phyloP scores from a whole-genome alignment of 306 rosid genomes.

The Vigna radiata region DNA sequence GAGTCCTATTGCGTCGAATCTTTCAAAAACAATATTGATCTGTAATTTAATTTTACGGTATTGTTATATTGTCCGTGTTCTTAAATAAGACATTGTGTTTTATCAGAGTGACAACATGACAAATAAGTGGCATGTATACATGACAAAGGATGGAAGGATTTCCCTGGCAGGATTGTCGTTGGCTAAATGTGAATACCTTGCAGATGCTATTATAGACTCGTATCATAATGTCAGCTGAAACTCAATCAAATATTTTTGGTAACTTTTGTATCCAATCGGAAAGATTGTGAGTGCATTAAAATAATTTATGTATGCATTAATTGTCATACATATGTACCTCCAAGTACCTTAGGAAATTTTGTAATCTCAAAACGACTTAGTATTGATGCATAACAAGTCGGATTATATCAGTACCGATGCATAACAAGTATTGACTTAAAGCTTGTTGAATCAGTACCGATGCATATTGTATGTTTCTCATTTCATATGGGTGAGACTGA shows the following conservation, averaged over 20 bases:
- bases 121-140: conserved; percentile 93
- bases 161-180: conserved; percentile 92
- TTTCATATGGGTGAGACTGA: conserved; percentile 5
- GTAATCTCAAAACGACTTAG: conserved; percentile 44
- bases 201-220: conserved; percentile 94
- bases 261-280: conserved; percentile 43
- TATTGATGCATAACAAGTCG: conserved; percentile 20
- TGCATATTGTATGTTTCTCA: conserved; percentile 24
- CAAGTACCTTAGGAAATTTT: conserved; percentile 44
- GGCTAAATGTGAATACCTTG: conserved; percentile 91
- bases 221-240: conserved; percentile 82
- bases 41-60: conserved; percentile 8
- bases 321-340: conserved; percentile 36
- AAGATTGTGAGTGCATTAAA: conserved; percentile 38
- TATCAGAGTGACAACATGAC: conserved; percentile 92
- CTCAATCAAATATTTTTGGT: conserved; percentile 48
- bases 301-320: conserved; percentile 42
- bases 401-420: conserved; percentile 22
- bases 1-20: conserved; percentile 3
- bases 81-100: conserved; percentile 19
- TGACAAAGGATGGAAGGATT: conserved; percentile 99
- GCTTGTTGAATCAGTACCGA: conserved; percentile 23
- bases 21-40: not conserved
- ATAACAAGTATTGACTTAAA: conserved; percentile 28
- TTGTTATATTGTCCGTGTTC: conserved; percentile 21